These are phyloP conservation scores for Ogataea wickerhamii DNA, from an alignment of 805 yeast genomes.

Conservation along the genomic window DNA sequence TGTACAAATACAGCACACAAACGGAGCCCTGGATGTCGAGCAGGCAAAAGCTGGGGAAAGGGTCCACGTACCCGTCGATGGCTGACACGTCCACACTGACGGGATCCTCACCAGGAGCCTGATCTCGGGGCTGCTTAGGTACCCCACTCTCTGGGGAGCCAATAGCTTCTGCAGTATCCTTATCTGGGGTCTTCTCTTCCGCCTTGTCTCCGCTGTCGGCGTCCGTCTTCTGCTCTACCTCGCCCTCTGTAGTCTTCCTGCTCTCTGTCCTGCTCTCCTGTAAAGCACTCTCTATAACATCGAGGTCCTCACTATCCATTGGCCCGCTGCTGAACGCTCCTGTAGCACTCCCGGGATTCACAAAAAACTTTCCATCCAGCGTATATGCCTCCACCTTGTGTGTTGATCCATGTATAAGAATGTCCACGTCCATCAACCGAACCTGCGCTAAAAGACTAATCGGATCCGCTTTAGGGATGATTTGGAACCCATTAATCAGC, in stretches of 20 bases:
- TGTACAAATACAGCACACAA: slow-evolving; percentile 82
- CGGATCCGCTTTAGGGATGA: slow-evolving; percentile 86
- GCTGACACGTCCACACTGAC: slow-evolving; percentile 21
- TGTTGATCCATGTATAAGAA: slow-evolving; percentile 89
- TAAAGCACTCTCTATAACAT: slow-evolving; percentile 32
- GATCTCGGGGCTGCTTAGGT: not conserved
- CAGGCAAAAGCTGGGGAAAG: slow-evolving; percentile 85
- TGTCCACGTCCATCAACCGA: slow-evolving; percentile 87
- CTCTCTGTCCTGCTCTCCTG: slow-evolving; percentile 15
- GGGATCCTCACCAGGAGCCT: slow-evolving; percentile 13
- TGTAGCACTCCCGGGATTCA: slow-evolving; percentile 97
- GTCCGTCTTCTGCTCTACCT: slow-evolving; percentile 3
- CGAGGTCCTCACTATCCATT: slow-evolving; percentile 51
- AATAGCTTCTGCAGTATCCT: slow-evolving; percentile 7
- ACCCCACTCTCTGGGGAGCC: not conserved
- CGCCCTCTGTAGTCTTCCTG: not conserved
- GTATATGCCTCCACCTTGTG: slow-evolving; percentile 92
- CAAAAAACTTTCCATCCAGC: slow-evolving; percentile 84
- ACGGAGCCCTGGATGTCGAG: slow-evolving; percentile 77
- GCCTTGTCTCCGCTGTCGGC: slow-evolving; percentile 9
- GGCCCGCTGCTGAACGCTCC: slow-evolving; percentile 78
- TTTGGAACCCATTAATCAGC: slow-evolving; percentile 75
- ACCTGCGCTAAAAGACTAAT: slow-evolving; percentile 78
- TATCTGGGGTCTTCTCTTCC: slow-evolving; percentile 16
- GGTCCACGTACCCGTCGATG: slow-evolving; percentile 31